Evolutionary conservation across 176 grass and related monocot species (phyloP), one percentile per base, ranked within the genome.

Genomic region (Hsuehochloa calcarea): DNA sequence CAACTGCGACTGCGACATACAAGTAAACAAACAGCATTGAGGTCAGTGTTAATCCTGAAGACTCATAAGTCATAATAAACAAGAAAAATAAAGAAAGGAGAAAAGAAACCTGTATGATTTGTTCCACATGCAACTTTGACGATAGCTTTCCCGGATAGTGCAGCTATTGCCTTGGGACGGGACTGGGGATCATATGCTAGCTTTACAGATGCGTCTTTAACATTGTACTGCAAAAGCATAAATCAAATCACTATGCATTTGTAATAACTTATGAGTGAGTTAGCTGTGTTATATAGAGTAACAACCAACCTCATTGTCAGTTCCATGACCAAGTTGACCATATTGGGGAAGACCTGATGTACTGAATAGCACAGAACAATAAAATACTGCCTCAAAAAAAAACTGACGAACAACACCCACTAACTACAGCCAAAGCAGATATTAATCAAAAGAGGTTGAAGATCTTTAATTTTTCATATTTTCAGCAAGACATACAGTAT

Each of bases 291-390:
- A 35, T 29, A 35, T n/a, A 63, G 56, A 43, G 68, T 51, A 77
- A 34, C 34, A 56, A 75, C 44, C 43, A 72, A 99, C 96, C 93
- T 99, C 96, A 66, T 99, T 99, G 76, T 99, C 90, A 59, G 93
- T 99, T 84, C 96, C 96, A 89, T 99, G 96, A 63, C 96, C 96
- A 50, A 99, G 96, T 79, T 99, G 96, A 63, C 96, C 96, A 41
- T 91, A 99, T 82, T 99, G 96, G 44, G 96, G 96, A 80, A 94
- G 93, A 72, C 96, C 96, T 78, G 91, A 87, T 65, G 96, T 87
- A 72, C 91, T 96, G 84, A 79, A 90, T 85, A 87, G 68, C 31
- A 93, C 43, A 84, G 79, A 65, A 87, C 60, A 92, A 97, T 63
- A 87, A 77, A 89, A 91, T 58, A 83, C 17, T 31, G 82, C 29